phyloP scores from a whole-genome alignment of 1,139 yeast species.

The Taiozyma onychis region DNA sequence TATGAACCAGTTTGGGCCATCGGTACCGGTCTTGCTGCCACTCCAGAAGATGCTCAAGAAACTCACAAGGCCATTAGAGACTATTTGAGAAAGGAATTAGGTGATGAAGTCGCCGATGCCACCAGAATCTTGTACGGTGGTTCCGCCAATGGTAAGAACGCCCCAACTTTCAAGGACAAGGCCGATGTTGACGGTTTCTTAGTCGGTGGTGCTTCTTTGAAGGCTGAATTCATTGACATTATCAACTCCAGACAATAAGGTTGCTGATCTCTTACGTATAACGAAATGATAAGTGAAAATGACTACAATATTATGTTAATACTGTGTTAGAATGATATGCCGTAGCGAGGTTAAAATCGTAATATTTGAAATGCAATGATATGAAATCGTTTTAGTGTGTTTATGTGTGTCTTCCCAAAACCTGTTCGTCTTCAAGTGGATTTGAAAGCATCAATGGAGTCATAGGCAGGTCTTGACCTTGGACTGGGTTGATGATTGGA shows the following conservation, averaged over 20 bases:
- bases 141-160: slow-evolving; percentile 94
- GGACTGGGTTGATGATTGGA: slow-evolving; percentile 15
- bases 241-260: slow-evolving; percentile 80
- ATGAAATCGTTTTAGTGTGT: not conserved
- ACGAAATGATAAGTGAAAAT: not conserved
- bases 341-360: not conserved
- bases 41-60: slow-evolving; percentile 95
- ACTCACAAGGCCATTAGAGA: slow-evolving; percentile 88
- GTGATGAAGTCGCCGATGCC: slow-evolving; percentile 67
- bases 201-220: slow-evolving; percentile 99
- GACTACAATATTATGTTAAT: not conserved
- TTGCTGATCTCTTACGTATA: not conserved
- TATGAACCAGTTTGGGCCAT: slow-evolving; percentile 99
- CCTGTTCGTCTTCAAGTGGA: not conserved
- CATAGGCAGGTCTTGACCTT: slow-evolving; percentile 16
- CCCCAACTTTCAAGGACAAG: slow-evolving; percentile 85
- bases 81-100: slow-evolving; percentile 72
- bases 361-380: not conserved
- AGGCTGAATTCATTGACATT: slow-evolving; percentile 96
- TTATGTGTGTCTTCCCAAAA: too few species aligned
- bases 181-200: slow-evolving; percentile 96
- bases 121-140: slow-evolving; percentile 98
- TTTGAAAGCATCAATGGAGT: slow-evolving; percentile 17
- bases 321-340: not conserved
- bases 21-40: slow-evolving; percentile 99